Evolutionary conservation across 148 eudicot genomes (phyloP), one percentile per base, ranked within the genome.

Genomic region (Limonium bicolor): DNA sequence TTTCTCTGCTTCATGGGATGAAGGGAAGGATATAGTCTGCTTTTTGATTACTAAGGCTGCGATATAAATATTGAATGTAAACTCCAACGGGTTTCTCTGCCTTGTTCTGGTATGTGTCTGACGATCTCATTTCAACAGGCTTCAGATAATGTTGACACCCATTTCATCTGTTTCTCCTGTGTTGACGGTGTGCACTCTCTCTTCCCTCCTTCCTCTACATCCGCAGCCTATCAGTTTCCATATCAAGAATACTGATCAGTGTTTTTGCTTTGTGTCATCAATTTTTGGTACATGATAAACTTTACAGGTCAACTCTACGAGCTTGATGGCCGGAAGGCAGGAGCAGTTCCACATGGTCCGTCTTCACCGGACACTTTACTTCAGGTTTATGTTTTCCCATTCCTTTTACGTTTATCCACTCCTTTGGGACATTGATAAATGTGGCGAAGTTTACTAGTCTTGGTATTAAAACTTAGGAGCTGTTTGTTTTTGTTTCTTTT

Each of bases 271-370:
- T n/a, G n/a, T 35, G 17, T 18, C 22, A 26, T 22, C 12, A 36
- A 37, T 38, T 30, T 16, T 16, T 27, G 20, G 6, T 13, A 15
- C 17, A 28, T 21, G 27, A 31, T 55, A 46, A 12, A 20, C 48
- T 43, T 18, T 58, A 51, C 50, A 87, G 96, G 90, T 47, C 70
- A 71, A 71, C 78, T 87, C 20, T 85, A 72, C 61, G 99, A 90
- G 68, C 99, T 90, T 41, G 99, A 90, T 63, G 99, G 95, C 63
- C 63, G 93, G 56, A 78, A 67, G 69, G 51, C 77, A 8, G 82
- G 70, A 48, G 95, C 99, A 41, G 33, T 80, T 49, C 71, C 80
- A 49, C 99, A 75, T 41, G 99, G 95, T 39, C 57, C 78, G 45
- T 78, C 95, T 43, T 70, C 95, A 4, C 78, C 82, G 9, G 51